A percentile compares a stretch with the other conserved stretches of the same genome.
phyloP scores from a whole-genome alignment of 2,329 filamentous ascomycete genomes.

The Penicillium brevicompactum region DNA sequence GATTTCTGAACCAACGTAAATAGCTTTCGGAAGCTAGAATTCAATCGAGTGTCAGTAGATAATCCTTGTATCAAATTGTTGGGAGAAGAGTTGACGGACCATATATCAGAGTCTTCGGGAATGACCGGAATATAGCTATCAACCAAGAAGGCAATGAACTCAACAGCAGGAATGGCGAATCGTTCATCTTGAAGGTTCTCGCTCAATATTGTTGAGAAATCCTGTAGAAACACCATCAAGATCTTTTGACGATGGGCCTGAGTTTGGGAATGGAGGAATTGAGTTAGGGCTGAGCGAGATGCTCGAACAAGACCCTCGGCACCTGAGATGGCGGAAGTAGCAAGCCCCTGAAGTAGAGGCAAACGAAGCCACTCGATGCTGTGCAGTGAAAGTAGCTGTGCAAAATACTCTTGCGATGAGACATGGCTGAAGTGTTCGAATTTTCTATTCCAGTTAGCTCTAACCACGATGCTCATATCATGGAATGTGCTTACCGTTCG shows the following conservation, averaged over 20 bases:
- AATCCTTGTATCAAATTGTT: not conserved
- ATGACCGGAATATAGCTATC: constrained; percentile 52
- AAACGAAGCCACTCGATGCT: constrained; percentile 39
- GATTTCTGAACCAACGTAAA: constrained; percentile 74
- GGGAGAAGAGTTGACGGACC: constrained; percentile 20
- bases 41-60: constrained; percentile 10
- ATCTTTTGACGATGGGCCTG: constrained; percentile 37
- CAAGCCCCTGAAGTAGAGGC: constrained; percentile 45
- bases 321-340: constrained; percentile 48
- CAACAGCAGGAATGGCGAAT: constrained; percentile 72
- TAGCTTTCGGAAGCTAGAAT: constrained; percentile 57
- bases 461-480: not conserved
- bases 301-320: constrained; percentile 48
- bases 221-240: constrained; percentile 51
- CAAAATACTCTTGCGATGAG: constrained; percentile 46
- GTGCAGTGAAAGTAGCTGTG: constrained; percentile 43
- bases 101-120: constrained; percentile 50
- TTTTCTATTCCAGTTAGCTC: constrained; percentile 32
- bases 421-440: constrained; percentile 50
- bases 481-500: constrained; percentile 42
- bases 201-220: constrained; percentile 59
- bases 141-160: constrained; percentile 76
- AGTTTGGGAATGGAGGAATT: constrained; percentile 33
- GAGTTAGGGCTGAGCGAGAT: constrained; percentile 44
- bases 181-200: constrained; percentile 64